These are phyloP conservation scores for Zygosaccharomyces sapae DNA, from an alignment of 1,139 yeast species.

Conservation along the genomic window DNA sequence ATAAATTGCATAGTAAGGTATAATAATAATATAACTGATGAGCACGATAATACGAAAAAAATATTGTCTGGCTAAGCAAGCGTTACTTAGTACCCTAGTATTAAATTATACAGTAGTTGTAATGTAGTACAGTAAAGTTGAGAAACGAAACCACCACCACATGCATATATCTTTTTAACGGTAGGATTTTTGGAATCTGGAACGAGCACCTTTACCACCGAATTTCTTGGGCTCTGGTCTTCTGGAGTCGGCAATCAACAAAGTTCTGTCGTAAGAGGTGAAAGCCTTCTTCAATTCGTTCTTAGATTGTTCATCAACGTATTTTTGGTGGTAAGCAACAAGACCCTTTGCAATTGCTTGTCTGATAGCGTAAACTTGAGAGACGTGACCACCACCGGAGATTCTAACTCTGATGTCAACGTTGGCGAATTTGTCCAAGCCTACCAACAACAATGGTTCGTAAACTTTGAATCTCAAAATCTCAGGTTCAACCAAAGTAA, in stretches of 20 bases:
- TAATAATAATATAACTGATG: background rate
- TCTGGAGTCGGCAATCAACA: conserved; percentile 99
- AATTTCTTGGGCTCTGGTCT: conserved; percentile 99
- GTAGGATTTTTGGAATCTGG: conserved; percentile 99
- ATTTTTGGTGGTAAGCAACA: conserved; percentile 99
- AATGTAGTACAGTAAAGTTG: conserved; percentile 20
- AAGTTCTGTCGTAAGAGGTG: conserved; percentile 97
- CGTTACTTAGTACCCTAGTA: conserved; percentile 30
- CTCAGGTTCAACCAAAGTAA: conserved; percentile 98
- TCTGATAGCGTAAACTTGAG: conserved; percentile 99
- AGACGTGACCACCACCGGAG: conserved; percentile 99
- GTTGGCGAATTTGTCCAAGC: conserved; percentile 97
- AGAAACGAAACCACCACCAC: conserved; percentile 13
- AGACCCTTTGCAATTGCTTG: conserved; percentile 99
- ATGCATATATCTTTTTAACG: conserved; percentile 57
- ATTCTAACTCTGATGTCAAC: conserved; percentile 98
- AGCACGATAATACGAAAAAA: background rate
- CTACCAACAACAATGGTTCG: conserved; percentile 98
- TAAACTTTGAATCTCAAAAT: conserved; percentile 98
- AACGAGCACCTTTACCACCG: conserved; percentile 99
- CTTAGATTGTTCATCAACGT: conserved; percentile 98
- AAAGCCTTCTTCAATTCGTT: conserved; percentile 98
- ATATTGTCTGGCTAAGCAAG: background rate
- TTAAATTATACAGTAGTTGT: conserved; percentile 34
- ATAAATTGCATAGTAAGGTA: background rate